Evolutionary conservation across 192 early-diverging fungal species (phyloP).

Genomic region (Paraglomus occultum): DNA sequence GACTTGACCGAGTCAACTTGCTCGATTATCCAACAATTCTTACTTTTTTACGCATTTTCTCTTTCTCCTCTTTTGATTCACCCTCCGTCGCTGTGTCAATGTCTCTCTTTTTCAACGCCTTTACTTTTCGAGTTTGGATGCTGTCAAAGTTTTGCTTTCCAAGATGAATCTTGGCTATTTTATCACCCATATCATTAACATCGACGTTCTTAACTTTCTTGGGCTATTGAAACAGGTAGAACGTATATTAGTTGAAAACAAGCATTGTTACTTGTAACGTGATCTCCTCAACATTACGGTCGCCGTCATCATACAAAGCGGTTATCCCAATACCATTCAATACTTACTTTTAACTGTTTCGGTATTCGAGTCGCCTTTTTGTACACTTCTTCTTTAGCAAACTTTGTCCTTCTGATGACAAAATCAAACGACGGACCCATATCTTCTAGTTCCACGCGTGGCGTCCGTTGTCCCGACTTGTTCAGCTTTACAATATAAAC

Average conservation of each 20-base stretch:
- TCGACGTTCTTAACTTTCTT: conserved; percentile 94
- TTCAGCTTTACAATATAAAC: conserved; percentile 81
- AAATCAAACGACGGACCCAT: conserved; percentile 93
- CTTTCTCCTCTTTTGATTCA: too few relatives aligned
- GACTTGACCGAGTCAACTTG: too few relatives aligned
- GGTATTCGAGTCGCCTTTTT: conserved; percentile 82
- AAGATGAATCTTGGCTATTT: conserved; percentile 88
- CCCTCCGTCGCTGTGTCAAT: conserved; percentile 25
- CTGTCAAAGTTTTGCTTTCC: conserved; percentile 86
- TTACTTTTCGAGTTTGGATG: conserved; percentile 98
- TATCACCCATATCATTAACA: conserved; percentile 87
- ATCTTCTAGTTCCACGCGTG: conserved; percentile 87
- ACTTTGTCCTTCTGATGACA: conserved; percentile 66
- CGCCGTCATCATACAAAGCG: too few relatives aligned
- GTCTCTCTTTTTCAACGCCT: conserved; percentile 79
- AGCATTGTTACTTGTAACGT: too few relatives aligned
- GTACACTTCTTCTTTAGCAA: conserved; percentile 78
- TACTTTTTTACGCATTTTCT: too few relatives aligned
- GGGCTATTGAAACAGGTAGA: conserved; percentile 39
- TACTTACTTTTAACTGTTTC: conserved; percentile 75
- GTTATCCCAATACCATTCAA: background rate
- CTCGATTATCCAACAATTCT: too few relatives aligned
- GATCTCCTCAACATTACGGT: too few relatives aligned
- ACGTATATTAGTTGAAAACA: too few relatives aligned
- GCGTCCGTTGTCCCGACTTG: conserved; percentile 82